These are phyloP conservation scores for Paxillus involutus DNA, from an alignment of 768 basidiomycete species.

Conservation along the genomic window DNA sequence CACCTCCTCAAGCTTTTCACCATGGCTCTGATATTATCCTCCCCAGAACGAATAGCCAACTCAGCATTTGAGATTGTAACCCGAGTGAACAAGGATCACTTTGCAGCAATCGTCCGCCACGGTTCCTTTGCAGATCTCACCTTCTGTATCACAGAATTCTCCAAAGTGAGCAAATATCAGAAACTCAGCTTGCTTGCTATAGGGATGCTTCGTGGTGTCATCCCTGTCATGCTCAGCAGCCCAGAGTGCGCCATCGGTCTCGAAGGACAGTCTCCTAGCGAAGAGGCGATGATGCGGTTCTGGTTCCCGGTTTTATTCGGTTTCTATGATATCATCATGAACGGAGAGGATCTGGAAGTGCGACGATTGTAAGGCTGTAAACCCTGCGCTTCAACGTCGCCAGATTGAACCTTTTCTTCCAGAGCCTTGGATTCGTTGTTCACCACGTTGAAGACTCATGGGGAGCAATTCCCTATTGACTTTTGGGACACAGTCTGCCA, in stretches of 20 bases:
- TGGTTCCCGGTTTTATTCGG: slow-evolving; percentile 97
- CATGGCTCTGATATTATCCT: not conserved
- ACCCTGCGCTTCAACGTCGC: not conserved
- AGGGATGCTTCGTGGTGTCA: slow-evolving; percentile 91
- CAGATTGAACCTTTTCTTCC: slow-evolving; percentile 8
- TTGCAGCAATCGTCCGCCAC: slow-evolving; percentile 84
- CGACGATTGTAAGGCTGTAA: slow-evolving; percentile 78
- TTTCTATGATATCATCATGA: slow-evolving; percentile 99
- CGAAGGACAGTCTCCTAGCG: slow-evolving; percentile 41
- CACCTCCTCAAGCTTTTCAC: slow-evolving; percentile 2
- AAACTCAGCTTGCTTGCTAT: slow-evolving; percentile 96
- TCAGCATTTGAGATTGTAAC: slow-evolving; percentile 97
- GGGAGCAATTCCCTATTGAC: slow-evolving; percentile 77
- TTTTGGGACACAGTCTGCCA: slow-evolving; percentile 99
- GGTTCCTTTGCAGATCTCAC: slow-evolving; percentile 96
- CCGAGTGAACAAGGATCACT: slow-evolving; percentile 87
- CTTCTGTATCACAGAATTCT: slow-evolving; percentile 98
- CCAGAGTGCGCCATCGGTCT: slow-evolving; percentile 59
- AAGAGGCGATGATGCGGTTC: slow-evolving; percentile 91
- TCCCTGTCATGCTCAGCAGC: slow-evolving; percentile 85
- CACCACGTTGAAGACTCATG: slow-evolving; percentile 88
- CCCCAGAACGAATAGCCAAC: slow-evolving; percentile 80
- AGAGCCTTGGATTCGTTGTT: slow-evolving; percentile 98
- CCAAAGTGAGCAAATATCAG: slow-evolving; percentile 99
- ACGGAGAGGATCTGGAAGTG: slow-evolving; percentile 97